A percentile compares a stretch with the other conserved stretches of the same genome.
These are phyloP conservation scores for Lepidopterella palustris DNA, from an alignment of 495 filamentous ascomycete genomes.

Conservation along the genomic window DNA sequence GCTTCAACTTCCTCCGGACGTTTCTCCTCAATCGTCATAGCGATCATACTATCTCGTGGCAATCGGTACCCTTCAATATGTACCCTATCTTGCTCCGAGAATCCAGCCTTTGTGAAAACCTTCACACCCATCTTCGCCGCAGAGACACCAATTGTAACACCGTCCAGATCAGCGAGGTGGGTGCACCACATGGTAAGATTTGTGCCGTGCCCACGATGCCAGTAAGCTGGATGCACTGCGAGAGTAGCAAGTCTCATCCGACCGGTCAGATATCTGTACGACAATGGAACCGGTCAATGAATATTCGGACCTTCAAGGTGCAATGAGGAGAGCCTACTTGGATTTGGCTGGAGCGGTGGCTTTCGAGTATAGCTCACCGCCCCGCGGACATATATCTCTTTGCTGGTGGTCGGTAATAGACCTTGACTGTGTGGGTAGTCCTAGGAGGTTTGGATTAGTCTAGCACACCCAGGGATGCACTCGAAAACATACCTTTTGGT, in stretches of 20 bases:
- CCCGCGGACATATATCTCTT: background rate
- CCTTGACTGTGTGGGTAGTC: background rate
- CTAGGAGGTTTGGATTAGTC: background rate
- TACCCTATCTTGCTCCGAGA: conserved; percentile 13
- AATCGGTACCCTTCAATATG: conserved; percentile 4
- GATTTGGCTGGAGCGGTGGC: conserved; percentile 14
- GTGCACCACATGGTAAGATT: conserved; percentile 18
- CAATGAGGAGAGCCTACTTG: conserved; percentile 2
- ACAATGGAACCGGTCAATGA: background rate
- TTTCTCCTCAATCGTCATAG: background rate
- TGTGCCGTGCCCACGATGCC: conserved; percentile 20
- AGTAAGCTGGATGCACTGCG: conserved; percentile 26
- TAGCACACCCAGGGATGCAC: background rate
- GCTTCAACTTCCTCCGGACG: background rate
- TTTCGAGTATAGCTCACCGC: conserved; percentile 7
- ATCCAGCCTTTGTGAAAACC: conserved; percentile 13
- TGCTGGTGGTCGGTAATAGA: background rate
- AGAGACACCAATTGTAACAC: conserved; percentile 11
- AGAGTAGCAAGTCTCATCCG: conserved; percentile 18
- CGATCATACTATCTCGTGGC: background rate
- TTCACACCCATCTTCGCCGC: conserved; percentile 14
- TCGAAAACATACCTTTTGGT: background rate
- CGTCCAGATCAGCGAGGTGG: conserved; percentile 19
- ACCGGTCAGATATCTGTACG: conserved; percentile 14
- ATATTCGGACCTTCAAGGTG: background rate